Base-by-base conservation (phyloP, 2,329 filamentous ascomycete species). In the Lithohypha guttulata region DNA sequence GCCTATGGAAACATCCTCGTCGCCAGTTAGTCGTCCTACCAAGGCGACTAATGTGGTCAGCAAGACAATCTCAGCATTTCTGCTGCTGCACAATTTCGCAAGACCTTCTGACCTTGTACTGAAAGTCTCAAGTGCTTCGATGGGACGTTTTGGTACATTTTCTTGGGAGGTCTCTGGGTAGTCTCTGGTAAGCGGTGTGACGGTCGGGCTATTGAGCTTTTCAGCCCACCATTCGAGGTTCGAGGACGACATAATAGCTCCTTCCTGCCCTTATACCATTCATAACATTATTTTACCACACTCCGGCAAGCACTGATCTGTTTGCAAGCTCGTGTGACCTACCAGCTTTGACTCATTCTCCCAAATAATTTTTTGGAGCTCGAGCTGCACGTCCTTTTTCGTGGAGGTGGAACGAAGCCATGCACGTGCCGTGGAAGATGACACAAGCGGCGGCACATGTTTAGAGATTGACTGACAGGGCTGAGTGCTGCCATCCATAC, bases 1-100 rank as follows among this genome's bases (percentile, higher is more conserved):
- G 23, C 61, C 65, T 39, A 68, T 54, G 22, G 63, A 61, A 43
- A 68, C 66, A 47, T 68, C 65, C 45, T 68, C 65, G 43, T 68
- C 65, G 13, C 65, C 65, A 10, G 64, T 68, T 47, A 68, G 52
- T 43, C 65, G 60, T 43, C 59, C 59, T 15, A 64, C 62, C 30
- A 68, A 53, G 34, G 65, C 54, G 2, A 65, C 54, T 32, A 65
- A 63, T 14, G 64, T 62, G 15, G 64, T 58, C 42, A 68, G 49
- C 32, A 68, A 55, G 27, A 65, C 53, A 2, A 57, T 60, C 37
- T 65, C 65, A 1, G 53, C 45, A 3, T 61, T 58, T 13, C 54
- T 48, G 20, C 59, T 44, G 37, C 54, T 44, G 25, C 57, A 52
- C 43, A 66, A 46, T 42, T 60, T 62, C 42, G 62, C 50, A 30